Conservation (phyloP, 768 basidiomycete species). For the Kwoniella sp. region DNA sequence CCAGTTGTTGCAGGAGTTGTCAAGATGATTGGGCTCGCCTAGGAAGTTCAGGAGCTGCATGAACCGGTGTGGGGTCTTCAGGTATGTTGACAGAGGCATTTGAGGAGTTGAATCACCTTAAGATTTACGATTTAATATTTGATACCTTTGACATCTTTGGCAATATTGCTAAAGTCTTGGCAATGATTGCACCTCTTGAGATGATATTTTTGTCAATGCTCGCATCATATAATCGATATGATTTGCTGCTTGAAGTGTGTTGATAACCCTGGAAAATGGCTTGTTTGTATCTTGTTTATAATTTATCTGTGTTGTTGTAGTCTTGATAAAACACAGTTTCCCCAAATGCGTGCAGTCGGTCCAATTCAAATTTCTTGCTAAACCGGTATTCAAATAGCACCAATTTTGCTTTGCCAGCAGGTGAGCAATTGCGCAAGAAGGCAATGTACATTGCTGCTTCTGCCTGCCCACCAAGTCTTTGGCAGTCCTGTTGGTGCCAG, state of each 20-base stretch:
- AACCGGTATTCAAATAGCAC: neutral
- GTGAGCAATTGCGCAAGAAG: conserved; percentile 17
- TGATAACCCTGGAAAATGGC: conserved; percentile 3
- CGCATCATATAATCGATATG: no score
- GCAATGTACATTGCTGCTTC: conserved; percentile 19
- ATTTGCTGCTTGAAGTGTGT: no score
- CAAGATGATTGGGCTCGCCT: neutral
- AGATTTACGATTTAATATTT: no score
- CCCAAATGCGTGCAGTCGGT: neutral
- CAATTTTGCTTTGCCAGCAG: neutral
- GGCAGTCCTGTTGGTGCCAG: conserved; percentile 10
- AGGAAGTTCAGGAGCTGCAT: neutral
- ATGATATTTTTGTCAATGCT: no score
- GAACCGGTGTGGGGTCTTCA: no score
- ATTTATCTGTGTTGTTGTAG: conserved; percentile 1
- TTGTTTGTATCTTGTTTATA: neutral
- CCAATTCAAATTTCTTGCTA: neutral
- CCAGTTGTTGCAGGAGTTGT: conserved; percentile 1
- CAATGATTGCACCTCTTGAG: no score
- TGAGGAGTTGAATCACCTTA: no score
- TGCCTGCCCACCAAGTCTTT: conserved; percentile 22
- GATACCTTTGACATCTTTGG: no score
- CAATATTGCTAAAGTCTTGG: no score
- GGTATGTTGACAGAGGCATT: no score
- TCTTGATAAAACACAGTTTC: neutral